phyloP scores from a whole-genome alignment of 1,284 basidiomycete species.

The Limonomyces culmigenus region DNA sequence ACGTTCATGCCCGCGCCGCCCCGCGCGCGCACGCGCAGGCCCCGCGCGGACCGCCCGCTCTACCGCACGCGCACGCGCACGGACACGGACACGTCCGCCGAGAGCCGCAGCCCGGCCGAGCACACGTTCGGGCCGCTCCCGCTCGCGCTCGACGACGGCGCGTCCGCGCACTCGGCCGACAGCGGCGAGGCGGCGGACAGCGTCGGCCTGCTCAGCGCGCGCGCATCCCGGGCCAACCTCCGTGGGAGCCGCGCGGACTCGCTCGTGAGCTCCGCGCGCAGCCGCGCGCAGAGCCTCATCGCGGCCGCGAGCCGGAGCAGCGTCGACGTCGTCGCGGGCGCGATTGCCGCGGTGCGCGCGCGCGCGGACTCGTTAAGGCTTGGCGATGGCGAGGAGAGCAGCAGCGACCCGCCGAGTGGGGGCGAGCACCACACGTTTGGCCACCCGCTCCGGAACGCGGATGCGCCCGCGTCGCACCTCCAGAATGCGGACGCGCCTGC shows the following conservation, averaged over 20 bases:
- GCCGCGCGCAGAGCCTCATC: constrained; percentile 41
- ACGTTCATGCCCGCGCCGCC: constrained; percentile 63
- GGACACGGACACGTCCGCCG: constrained; percentile 26
- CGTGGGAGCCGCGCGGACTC: not conserved
- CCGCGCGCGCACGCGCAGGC: constrained; percentile 20
- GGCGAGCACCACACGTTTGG: too few species aligned
- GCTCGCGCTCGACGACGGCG: too few species aligned
- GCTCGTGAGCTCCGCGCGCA: not conserved
- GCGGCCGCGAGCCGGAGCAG: constrained; percentile 42
- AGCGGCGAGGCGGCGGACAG: constrained; percentile 22
- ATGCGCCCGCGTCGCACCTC: too few species aligned
- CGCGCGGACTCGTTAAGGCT: constrained; percentile 41
- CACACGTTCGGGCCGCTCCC: constrained; percentile 16
- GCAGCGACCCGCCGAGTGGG: too few species aligned
- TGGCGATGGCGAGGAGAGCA: constrained; percentile 14
- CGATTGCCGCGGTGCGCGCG: constrained; percentile 21
- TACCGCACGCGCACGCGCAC: constrained; percentile 21
- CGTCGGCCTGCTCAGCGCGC: constrained; percentile 24
- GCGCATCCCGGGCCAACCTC: constrained; percentile 25
- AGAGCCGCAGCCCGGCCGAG: constrained; percentile 9
- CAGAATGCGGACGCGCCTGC: too few species aligned
- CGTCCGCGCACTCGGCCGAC: constrained; percentile 11
- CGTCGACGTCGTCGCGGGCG: constrained; percentile 38
- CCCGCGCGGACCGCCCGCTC: constrained; percentile 10
- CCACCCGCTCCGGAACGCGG: too few species aligned